These are phyloP conservation scores for Discostella stelligera DNA, from an alignment of 352 stramenopile genomes.

Conservation along the genomic window DNA sequence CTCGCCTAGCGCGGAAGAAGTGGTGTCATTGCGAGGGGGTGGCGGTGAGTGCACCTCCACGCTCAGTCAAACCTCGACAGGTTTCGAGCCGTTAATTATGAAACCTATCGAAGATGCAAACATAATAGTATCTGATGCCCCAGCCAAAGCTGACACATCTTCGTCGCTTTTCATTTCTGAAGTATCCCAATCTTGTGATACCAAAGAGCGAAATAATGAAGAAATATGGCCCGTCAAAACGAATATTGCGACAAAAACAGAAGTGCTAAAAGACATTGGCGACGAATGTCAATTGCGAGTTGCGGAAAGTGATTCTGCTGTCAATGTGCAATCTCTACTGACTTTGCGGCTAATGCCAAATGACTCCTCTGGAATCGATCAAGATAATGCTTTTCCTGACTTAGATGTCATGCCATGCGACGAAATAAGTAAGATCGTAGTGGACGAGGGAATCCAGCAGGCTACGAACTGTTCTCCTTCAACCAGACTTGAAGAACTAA, in stretches of 20 bases:
- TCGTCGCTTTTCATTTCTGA: not conserved
- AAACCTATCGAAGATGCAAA: conserved; percentile 4
- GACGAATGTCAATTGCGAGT: not conserved
- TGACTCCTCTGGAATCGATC: not conserved
- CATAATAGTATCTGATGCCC: not conserved
- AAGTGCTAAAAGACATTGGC: conserved; percentile 1
- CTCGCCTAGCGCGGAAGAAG: conserved; percentile 9
- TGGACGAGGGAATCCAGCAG: not conserved
- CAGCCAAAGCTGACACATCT: not conserved
- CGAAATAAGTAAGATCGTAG: not conserved
- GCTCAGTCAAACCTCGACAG: conserved; percentile 1
- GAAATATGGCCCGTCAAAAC: not conserved
- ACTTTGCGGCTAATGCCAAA: conserved; percentile 18
- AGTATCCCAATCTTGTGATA: not conserved
- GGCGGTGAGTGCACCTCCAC: conserved; percentile 21
- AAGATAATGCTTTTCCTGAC: too few species aligned
- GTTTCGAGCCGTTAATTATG: conserved; percentile 9
- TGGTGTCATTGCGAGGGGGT: conserved; percentile 44
- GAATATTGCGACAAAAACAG: not conserved
- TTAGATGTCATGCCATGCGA: not conserved
- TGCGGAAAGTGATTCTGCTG: conserved; percentile 5
- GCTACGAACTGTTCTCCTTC: not conserved
- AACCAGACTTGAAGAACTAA: conserved; percentile 28
- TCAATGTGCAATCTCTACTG: conserved; percentile 36
- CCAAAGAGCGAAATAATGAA: not conserved